Evolutionary conservation across 2,329 filamentous ascomycete genomes (phyloP).

Genomic region (Hymenoscyphus repandus): DNA sequence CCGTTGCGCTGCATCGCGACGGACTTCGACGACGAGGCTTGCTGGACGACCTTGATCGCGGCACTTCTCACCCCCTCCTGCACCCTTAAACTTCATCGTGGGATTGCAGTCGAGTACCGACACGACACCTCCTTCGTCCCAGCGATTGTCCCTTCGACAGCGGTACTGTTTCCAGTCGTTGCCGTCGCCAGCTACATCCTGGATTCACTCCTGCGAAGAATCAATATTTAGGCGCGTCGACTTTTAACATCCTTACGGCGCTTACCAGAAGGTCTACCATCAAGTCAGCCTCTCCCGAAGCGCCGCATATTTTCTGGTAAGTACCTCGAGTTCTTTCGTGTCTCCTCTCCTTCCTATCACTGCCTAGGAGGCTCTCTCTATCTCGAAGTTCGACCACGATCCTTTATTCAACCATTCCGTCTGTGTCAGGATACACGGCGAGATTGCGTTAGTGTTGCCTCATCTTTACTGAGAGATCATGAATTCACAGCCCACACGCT

Average conservation of each 20-base stretch:
- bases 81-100: slow-evolving; percentile 10
- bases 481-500: slow-evolving; percentile 9
- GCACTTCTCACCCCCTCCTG: slow-evolving; percentile 1
- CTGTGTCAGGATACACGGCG: slow-evolving; percentile 14
- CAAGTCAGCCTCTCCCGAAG: slow-evolving; percentile 21
- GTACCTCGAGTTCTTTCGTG: slow-evolving; percentile 14
- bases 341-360: slow-evolving; percentile 10
- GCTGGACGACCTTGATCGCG: slow-evolving; percentile 5
- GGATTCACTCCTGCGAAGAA: slow-evolving; percentile 8
- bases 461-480: slow-evolving; percentile 15
- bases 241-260: slow-evolving; percentile 13
- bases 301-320: slow-evolving; percentile 23
- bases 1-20: slow-evolving; percentile 6
- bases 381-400: slow-evolving; percentile 6
- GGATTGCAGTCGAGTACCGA: slow-evolving; percentile 14
- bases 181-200: slow-evolving; percentile 7
- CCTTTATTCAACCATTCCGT: slow-evolving; percentile 5
- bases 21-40: not conserved
- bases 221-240: slow-evolving; percentile 16
- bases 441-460: slow-evolving; percentile 13
- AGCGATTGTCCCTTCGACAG: slow-evolving; percentile 12
- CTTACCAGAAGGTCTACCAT: slow-evolving; percentile 20
- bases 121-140: slow-evolving; percentile 22
- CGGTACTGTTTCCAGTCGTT: slow-evolving; percentile 5
- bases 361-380: slow-evolving; percentile 6